Evolutionary conservation across 2,329 filamentous ascomycete genomes (phyloP), one percentile per base, ranked within the genome.

Genomic region (Nothophaeocryptopus gaeumannii): DNA sequence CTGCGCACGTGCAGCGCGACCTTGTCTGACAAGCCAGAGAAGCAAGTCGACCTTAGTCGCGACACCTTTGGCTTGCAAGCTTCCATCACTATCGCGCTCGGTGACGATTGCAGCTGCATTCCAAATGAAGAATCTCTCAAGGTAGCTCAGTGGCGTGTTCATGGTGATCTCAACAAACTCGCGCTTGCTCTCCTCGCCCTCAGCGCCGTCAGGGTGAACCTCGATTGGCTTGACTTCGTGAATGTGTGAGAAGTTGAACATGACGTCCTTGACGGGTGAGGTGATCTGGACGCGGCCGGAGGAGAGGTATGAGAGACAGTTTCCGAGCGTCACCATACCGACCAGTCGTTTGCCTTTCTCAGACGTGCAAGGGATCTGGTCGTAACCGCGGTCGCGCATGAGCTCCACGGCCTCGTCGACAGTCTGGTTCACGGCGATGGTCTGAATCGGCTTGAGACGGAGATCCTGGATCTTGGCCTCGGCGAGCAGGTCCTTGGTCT

Each of bases 301-400:
- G 1, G 88, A 91, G 63, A 99, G 86, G 75, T 89, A 93, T 63
- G 86, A 91, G 43, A 99, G 83, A 45, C 97, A 79, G 72, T 99
- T 97, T 38, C 95, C 93, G 26, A 99, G 82, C 0, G 93, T 99
- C 34, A 99, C 88, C 5, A 99, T 82, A 31, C 93, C 93, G 43
- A 95, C 89, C 5, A 99, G 86, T 64, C 83, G 84, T 13, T 60
- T 58, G 56, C 83, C 83, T 4, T 80, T 80, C 13, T 83, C 74
- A 1, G 84, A 79, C 8, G 95, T 84, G 12, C 99, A 93, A 37
- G 93, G 93, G 36, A 99, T 85, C 73, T 99, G 95, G 67, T 99
- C 95, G 69, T 96, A 99, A 55, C 90, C 89, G 75, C 93, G 95
- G 66, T 99, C 93, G 60, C 92, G 89, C 93, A 99, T 97, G 54